Evolutionary conservation across 2,329 filamentous ascomycete genomes (phyloP), one percentile per base, ranked within the genome.

Genomic region (Tolypocladium pustulatum): DNA sequence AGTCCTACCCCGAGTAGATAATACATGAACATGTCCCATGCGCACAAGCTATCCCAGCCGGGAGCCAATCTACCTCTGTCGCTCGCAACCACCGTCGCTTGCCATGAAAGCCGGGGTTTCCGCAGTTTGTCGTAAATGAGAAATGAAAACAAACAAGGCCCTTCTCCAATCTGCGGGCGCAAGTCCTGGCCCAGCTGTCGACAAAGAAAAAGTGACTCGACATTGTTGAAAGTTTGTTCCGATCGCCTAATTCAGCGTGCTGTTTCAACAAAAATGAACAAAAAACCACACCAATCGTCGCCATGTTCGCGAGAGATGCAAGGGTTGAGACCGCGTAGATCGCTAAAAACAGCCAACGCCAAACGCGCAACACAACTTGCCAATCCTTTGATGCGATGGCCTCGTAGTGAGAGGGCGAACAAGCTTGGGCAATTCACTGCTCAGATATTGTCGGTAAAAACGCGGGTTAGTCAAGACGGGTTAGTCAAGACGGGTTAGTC

Each of bases 1-100:
- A 57, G 30, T 55, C 36, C 22, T 58, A 56, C 56, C 54, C 52
- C 38, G 53, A 54, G 37, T 58, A 58, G 27, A 59, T 55, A 57
- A 30, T 61, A 60, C 56, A 61, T 55, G 52, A 54, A 54, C 37
- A 32, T 55, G 41, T 38, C 54, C 60, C 56, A 37, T 52, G 30
- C 49, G 57, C 58, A 55, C 58, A 54, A 55, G 53, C 22, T 30
- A 41, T 38, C 38, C 54, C 34, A 15, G 27, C 10, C 36, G 17
- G 25, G 15, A n/a, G 27, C 17, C 40, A 36, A 40, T 36, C 36
- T 41, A 9, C 20, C 9, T 43, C 53, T 37, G 22, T 22, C 49
- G 53, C 37, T 53, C 30, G 30, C 49, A n/a, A 22, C 49, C 17
- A 49, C 25, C 15, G 30, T 53, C 55, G 55, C 55, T 56, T 49